Evolutionary conservation across 1,284 basidiomycete genomes (phyloP).

Genomic region (Microbotryomycetes sp.): DNA sequence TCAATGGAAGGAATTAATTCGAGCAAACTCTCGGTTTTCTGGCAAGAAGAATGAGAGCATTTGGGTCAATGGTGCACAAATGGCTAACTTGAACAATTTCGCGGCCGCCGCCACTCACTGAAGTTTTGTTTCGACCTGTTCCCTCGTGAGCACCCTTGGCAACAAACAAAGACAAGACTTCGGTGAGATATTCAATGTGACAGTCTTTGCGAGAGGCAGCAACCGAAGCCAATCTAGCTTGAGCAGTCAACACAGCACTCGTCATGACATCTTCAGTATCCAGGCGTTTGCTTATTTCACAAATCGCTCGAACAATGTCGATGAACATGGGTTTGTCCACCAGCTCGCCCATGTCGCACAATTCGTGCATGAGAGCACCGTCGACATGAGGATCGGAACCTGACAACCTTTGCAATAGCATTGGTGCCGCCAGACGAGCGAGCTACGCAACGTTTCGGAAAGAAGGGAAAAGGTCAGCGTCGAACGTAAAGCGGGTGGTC

Average conservation of each 20-base stretch:
- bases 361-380: conserved; percentile 81
- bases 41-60: background rate
- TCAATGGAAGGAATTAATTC: conserved; percentile 78
- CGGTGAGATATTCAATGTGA: conserved; percentile 72
- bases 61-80: too few species aligned
- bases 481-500: too few species aligned
- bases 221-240: conserved; percentile 76
- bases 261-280: conserved; percentile 80
- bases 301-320: conserved; percentile 80
- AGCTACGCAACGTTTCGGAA: conserved; percentile 51
- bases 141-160: conserved; percentile 72
- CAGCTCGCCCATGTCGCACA: conserved; percentile 79
- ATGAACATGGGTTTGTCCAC: conserved; percentile 70
- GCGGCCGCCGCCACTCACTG: background rate
- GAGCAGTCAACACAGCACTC: conserved; percentile 79
- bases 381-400: conserved; percentile 78
- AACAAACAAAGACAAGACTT: conserved; percentile 75
- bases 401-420: conserved; percentile 82
- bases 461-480: too few species aligned
- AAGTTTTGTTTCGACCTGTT: background rate
- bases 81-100: too few species aligned
- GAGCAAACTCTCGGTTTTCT: conserved; percentile 20
- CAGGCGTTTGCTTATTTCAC: conserved; percentile 72
- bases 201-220: conserved; percentile 63
- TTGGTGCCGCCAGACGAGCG: conserved; percentile 77